Base-by-base conservation (phyloP, 371 early-diverging fungal genomes). In the Parasitella parasitica region DNA sequence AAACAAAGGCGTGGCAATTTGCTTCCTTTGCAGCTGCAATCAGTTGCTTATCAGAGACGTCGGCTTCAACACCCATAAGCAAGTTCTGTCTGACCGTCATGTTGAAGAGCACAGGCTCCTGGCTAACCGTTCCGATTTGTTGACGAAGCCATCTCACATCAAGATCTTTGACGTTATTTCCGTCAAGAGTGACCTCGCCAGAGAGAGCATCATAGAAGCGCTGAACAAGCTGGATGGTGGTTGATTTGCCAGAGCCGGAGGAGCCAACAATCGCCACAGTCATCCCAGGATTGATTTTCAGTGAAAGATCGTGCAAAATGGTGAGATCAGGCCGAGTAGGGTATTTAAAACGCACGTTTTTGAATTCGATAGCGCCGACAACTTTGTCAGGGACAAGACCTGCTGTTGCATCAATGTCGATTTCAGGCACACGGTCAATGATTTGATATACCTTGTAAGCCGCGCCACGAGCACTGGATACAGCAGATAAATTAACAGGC, bases 51-150 rank as follows among this genome's bases (percentile, higher is more conserved):
- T 84, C 78, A 8, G 75, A 74, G 0, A 87, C 83, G 0, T 75
- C 69, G 4, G 63, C 60, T 2, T 84, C 78, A 2, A 66, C 58
- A 5, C 87, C 88, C 60, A 86, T 75, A 6, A 86, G 73, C 38
- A 94, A 86, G 71, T 92, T 93, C 50, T 92, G 92, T 16, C 70
- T 70, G 58, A 93, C 88, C 4, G 87, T 75, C 12, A 87, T 83
- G 12, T 87, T 89, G 65, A 92, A 93, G 6, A 94, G 69, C 1
- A 83, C 80, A 6, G 93, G 94, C 22, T 81, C 77, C 72, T 96
- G 94, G 53, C 81, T 79, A 24, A 91, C 89, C 34, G 75, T 80
- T 43, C 88, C 89, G 49, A 91, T 84, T 30, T 87, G 84, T n/a
- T 69, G 66, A 26, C 89, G 78, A 6, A 81, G 63, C 87, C 84